These are phyloP conservation scores for Nelumbo lutea DNA, from an alignment of 164 flowering plant species.

Conservation along the genomic window DNA sequence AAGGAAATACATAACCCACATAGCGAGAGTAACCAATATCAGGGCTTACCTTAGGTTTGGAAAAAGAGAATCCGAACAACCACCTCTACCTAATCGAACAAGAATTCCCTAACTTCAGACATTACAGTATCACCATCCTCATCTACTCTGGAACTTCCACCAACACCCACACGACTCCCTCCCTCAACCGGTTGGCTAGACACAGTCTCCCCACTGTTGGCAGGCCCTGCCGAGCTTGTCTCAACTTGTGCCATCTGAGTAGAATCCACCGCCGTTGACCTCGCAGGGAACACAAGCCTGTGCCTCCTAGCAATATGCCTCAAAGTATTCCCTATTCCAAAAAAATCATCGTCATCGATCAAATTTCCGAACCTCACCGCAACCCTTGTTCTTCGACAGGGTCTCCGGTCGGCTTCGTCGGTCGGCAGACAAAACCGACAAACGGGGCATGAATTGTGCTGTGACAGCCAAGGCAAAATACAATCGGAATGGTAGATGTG, in stretches of 20 bases:
- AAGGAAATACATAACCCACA: not conserved
- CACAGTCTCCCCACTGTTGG: constrained; percentile 46
- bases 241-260: constrained; percentile 36
- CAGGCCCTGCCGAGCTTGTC: constrained; percentile 30
- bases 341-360: constrained; percentile 36
- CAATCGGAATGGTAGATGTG: constrained; percentile 65
- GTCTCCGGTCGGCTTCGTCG: constrained; percentile 15
- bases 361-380: constrained; percentile 29
- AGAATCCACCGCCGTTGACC: constrained; percentile 12
- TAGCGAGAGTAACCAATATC: not conserved
- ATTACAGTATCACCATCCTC: constrained; percentile 33
- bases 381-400: constrained; percentile 5
- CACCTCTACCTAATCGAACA: constrained; percentile 5
- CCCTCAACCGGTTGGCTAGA: constrained; percentile 37
- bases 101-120: constrained; percentile 29
- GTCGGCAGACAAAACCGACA: constrained; percentile 49
- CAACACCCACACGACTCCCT: constrained; percentile 15
- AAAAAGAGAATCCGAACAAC: not conserved
- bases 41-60: not conserved
- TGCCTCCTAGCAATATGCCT: constrained; percentile 43
- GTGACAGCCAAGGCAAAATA: constrained; percentile 62
- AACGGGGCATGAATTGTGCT: constrained; percentile 57
- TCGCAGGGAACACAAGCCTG: constrained; percentile 25
- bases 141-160: constrained; percentile 15
- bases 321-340: constrained; percentile 29